These are phyloP conservation scores for Irpex rosettiformis DNA, from an alignment of 1,284 basidiomycete species.

Conservation along the genomic window DNA sequence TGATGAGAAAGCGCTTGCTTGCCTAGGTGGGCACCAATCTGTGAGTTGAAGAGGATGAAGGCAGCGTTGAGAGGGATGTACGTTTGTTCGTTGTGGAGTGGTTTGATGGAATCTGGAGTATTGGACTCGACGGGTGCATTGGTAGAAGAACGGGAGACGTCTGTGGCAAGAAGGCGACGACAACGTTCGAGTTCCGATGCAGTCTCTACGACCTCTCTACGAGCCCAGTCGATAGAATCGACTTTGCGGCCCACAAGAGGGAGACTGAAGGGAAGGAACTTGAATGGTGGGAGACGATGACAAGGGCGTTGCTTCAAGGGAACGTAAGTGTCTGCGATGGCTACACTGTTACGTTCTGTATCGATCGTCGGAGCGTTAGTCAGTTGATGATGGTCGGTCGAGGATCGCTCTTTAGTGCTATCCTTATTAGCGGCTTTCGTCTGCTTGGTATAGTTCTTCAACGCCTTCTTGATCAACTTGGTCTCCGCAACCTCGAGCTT, in stretches of 20 bases:
- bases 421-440: conserved; percentile 31
- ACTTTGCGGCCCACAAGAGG: conserved; percentile 80
- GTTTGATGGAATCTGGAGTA: conserved; percentile 21
- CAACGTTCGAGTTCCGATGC: conserved; percentile 49
- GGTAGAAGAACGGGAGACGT: conserved; percentile 23
- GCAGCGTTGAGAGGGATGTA: conserved; percentile 80
- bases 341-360: conserved; percentile 38
- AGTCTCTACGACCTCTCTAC: conserved; percentile 61
- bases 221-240: conserved; percentile 89
- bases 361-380: conserved; percentile 38
- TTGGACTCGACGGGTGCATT: conserved; percentile 10
- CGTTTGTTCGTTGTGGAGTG: conserved; percentile 29
- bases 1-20: conserved; percentile 71
- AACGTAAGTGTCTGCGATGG: conserved; percentile 50
- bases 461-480: conserved; percentile 67
- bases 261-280: conserved; percentile 54
- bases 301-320: conserved; percentile 73
- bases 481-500: conserved; percentile 88
- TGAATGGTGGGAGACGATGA: conserved; percentile 61
- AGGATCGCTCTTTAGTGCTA: conserved; percentile 25
- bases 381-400: conserved; percentile 37
- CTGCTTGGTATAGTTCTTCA: conserved; percentile 58
- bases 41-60: conserved; percentile 91
- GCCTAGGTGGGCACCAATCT: conserved; percentile 89
- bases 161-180: conserved; percentile 32